Percentiles rank a stretch among this genome's conserved stretches.
Evolutionary conservation across 495 filamentous ascomycete genomes (phyloP).

Genomic region (Chaetomium fimeti): DNA sequence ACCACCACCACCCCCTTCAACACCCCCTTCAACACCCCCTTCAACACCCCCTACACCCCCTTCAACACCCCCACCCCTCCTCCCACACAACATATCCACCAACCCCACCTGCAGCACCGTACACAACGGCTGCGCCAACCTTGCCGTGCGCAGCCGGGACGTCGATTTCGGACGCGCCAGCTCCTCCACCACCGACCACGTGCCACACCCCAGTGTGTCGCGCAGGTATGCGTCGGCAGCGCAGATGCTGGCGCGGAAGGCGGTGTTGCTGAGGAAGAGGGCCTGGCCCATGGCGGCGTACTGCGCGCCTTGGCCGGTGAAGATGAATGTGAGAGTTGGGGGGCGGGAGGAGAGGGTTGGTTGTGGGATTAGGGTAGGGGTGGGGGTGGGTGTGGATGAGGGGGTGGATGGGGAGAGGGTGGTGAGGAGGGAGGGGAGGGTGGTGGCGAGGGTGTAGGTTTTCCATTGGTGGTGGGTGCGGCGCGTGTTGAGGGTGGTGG

Average conservation of each 20-base stretch:
- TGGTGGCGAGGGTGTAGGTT: not conserved
- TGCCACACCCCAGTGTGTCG: no score
- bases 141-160: not conserved
- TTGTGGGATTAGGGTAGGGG: not conserved
- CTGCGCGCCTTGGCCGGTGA: conserved; percentile 32
- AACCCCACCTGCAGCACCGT: not conserved
- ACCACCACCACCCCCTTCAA: not conserved
- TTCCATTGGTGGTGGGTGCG: not conserved
- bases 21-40: no score
- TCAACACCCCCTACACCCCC: not conserved
- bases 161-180: not conserved
- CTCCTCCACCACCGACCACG: not conserved
- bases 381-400: not conserved
- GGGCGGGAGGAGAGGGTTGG: not conserved
- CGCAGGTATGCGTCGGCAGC: not conserved
- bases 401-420: not conserved
- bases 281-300: conserved; percentile 48
- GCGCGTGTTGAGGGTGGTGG: not conserved
- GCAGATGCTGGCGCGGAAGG: not conserved
- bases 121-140: conserved; percentile 38
- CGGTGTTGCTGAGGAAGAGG: conserved; percentile 11
- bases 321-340: not conserved
- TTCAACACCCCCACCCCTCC: not conserved
- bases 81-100: not conserved
- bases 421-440: not conserved